Evolutionary conservation across 2,329 filamentous ascomycete species (phyloP), one percentile per base, ranked within the genome.

Genomic region (Epicoccum sorghinum): DNA sequence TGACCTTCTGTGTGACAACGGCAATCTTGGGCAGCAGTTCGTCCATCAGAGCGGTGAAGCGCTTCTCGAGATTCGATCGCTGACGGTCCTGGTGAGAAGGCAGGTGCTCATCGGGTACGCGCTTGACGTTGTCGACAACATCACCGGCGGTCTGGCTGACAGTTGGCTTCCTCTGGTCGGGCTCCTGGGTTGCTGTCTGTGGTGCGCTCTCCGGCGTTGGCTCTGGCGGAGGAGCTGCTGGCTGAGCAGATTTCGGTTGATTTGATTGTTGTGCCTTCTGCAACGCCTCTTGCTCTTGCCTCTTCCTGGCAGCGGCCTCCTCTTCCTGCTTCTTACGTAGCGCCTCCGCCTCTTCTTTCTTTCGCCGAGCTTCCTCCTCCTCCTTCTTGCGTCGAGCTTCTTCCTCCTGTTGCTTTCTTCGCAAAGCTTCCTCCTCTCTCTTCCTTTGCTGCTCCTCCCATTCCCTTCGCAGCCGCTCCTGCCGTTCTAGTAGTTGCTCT

Each of bases 21-120:
- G 96, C 89, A 40, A 96, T 83, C 65, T 93, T 92, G 29, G 88
- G 85, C 71, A 98, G 91, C 18, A 97, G 74, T 60, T 90, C 87
- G 78, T 99, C 95, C 90, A 98, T 96, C 71, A 96, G 79, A 52
- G 83, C 76, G 42, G 84, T 85, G 71, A 95, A 85, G 50, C 82
- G 80, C 63, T 85, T 86, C 6, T 81, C 84, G 36, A 84, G 60
- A 43, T 83, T 75, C 61, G 83, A 87, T 71, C 85, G 76, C 46
- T 81, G 80, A 13, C 76, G 73, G 54, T 83, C 80, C 25, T 76
- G 72, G 47, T 83, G 77, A 7, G 83, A 86, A 7, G 83, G 83
- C 4, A 84, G 73, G 7, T 78, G 68, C 32, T 77, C 72, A 23
- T 73, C 69, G 7, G 74, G 69, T 8, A 74, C 73, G 12, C 66